Percentiles rank a stretch among this genome's conserved stretches.
phyloP scores from a whole-genome alignment of 2,329 filamentous ascomycete species.

The Apiospora marii region DNA sequence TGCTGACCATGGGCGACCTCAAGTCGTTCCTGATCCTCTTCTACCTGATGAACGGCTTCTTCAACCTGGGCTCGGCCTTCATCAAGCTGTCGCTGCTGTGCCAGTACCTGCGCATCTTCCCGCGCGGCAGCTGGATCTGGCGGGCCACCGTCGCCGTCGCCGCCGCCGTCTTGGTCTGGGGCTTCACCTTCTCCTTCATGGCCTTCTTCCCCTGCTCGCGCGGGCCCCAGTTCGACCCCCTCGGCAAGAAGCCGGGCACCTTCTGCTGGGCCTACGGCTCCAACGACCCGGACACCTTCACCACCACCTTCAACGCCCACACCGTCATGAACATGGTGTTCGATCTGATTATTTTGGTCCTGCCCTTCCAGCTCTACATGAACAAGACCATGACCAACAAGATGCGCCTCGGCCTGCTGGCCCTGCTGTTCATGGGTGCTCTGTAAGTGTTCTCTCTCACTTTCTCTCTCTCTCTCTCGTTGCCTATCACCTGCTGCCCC shows the following conservation, averaged over 20 bases:
- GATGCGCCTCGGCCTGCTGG: slow-evolving; percentile 41
- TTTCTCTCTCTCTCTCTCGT: not conserved
- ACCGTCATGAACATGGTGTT: slow-evolving; percentile 36
- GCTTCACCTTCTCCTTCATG: slow-evolving; percentile 39
- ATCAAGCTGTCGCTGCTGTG: slow-evolving; percentile 48
- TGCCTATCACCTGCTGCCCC: not conserved
- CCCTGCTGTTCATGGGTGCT: slow-evolving; percentile 42
- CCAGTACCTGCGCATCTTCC: slow-evolving; percentile 48
- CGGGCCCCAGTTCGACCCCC: slow-evolving; percentile 43
- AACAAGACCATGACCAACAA: slow-evolving; percentile 34
- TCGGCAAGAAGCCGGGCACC: slow-evolving; percentile 17
- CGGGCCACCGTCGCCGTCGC: slow-evolving; percentile 37
- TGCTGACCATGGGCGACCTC: slow-evolving; percentile 24
- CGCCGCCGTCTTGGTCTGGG: slow-evolving; percentile 40
- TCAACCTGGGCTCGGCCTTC: slow-evolving; percentile 23
- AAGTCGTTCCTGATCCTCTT: slow-evolving; percentile 25
- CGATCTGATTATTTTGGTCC: slow-evolving; percentile 35
- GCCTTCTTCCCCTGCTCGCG: slow-evolving; percentile 44
- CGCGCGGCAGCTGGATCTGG: slow-evolving; percentile 32
- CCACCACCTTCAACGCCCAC: slow-evolving; percentile 35
- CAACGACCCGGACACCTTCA: slow-evolving; percentile 29
- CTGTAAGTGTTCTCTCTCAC: slow-evolving; percentile 36
- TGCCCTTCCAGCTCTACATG: slow-evolving; percentile 35
- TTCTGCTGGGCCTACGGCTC: slow-evolving; percentile 35
- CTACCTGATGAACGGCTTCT: slow-evolving; percentile 27